Conservation (phyloP, 805 yeast genomes). For the Ogataea methanolica region DNA sequence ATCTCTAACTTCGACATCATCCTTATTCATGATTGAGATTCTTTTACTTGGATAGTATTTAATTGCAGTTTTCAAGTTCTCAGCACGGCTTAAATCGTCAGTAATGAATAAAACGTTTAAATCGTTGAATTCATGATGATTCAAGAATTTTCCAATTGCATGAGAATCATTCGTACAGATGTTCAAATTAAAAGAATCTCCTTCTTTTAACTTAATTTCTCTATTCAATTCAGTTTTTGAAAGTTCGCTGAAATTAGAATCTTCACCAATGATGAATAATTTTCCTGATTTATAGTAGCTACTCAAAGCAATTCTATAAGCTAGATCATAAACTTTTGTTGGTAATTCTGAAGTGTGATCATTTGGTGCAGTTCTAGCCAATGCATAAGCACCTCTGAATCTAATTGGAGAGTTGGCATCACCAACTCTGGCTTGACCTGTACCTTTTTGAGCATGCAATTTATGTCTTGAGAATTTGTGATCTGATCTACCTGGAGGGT, state of each 20-base stretch:
- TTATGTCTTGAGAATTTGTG: conserved; percentile 82
- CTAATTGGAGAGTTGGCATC: conserved; percentile 93
- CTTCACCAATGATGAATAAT: conserved; percentile 63
- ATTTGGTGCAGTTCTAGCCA: conserved; percentile 86
- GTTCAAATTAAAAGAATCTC: conserved; percentile 27
- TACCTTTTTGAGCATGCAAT: conserved; percentile 84
- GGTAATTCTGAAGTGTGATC: conserved; percentile 82
- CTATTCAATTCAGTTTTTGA: conserved; percentile 7
- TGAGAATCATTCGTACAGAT: conserved; percentile 26
- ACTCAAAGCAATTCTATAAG: conserved; percentile 78
- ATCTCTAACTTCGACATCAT: conserved; percentile 80
- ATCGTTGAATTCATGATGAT: conserved; percentile 43
- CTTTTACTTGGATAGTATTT: conserved; percentile 42
- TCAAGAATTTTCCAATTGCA: conserved; percentile 34
- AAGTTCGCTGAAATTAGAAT: conserved; percentile 7
- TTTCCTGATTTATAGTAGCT: conserved; percentile 74
- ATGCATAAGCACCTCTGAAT: conserved; percentile 84
- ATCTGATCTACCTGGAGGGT: conserved; percentile 82
- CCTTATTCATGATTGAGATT: conserved; percentile 66
- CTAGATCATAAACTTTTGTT: conserved; percentile 63
- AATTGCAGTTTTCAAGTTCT: conserved; percentile 59
- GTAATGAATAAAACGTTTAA: conserved; percentile 67
- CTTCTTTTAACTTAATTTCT: conserved; percentile 10
- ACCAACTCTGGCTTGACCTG: conserved; percentile 94
- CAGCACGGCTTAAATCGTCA: conserved; percentile 36